Evolutionary conservation across 2,329 filamentous ascomycete species (phyloP), one percentile per base, ranked within the genome.

Genomic region (Colletotrichum higginsianum): DNA sequence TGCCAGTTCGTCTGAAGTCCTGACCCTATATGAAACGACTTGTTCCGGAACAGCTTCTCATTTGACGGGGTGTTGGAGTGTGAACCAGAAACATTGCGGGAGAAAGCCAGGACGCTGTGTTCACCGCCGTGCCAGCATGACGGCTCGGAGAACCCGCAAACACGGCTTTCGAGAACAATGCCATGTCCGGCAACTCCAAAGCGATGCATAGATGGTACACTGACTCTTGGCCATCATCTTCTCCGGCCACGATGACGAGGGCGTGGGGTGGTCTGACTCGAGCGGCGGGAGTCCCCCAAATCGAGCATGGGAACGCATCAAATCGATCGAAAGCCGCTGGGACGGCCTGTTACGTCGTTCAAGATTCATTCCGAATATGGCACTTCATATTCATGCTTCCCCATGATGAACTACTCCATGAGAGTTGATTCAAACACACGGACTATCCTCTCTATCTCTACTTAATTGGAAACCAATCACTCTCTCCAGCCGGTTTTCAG

Each of bases 1-100:
- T 46, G 38, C 16, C 26, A 21, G 67, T 69, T 69, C 67, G 61
- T 69, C 67, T 44, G 61, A 66, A 58, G 42, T 57, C 16, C 35
- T 18, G 60, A 38, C n/a, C n/a, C 12, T 26, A 23, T 18, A 26
- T 66, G 61, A 69, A 69, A 69, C 61, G 9, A 60, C 26, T 66
- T 53, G 30, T 66, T 65, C 26, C 61, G 53, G 46, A 7, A 47
- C 18, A 6, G 40, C n/a, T 26, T 26, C 60, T 30, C 4, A 44
- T n/a, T 40, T 53, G 23, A 23, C 38, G 52, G 46, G 26, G 4
- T 26, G n/a, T 16, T 3, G 13, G 13, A 23, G 21, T 65, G 23
- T 52, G 6, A 30, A 46, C 30, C 15, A 16, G 53, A 65, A 65
- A 69, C 35, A 65, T 52, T 23, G 18, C 44, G n/a, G 53, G 57